Conservation (phyloP, 352 stramenopile genomes). For the Aphanomyces cochlioides region DNA sequence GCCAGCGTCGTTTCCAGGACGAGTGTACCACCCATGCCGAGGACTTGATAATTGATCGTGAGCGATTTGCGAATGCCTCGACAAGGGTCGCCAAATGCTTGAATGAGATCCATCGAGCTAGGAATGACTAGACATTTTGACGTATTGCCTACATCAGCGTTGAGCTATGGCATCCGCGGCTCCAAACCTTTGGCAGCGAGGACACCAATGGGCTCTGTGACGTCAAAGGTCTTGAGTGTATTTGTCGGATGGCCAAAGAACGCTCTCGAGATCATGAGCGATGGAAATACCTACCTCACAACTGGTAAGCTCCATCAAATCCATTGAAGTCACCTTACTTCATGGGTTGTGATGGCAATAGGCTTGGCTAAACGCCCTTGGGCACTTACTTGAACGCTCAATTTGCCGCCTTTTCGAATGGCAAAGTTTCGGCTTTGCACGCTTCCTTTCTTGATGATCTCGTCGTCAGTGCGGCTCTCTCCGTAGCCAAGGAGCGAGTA, state of each 20-base stretch:
- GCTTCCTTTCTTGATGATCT: slow-evolving; percentile 23
- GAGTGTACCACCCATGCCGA: slow-evolving; percentile 22
- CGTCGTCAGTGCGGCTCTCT: slow-evolving; percentile 16
- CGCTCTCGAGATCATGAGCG: slow-evolving; percentile 10
- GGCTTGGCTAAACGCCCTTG: slow-evolving; percentile 20
- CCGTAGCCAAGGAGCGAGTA: slow-evolving; percentile 22
- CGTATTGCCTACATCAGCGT: neutral
- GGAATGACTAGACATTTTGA: slow-evolving; percentile 12
- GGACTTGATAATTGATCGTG: slow-evolving; percentile 30
- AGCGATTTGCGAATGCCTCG: slow-evolving; percentile 27
- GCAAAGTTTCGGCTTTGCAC: slow-evolving; percentile 21
- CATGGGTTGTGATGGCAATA: neutral
- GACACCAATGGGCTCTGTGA: slow-evolving; percentile 14
- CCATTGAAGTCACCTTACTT: neutral
- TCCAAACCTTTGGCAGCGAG: slow-evolving; percentile 21
- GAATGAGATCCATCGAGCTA: slow-evolving; percentile 4
- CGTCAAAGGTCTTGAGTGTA: slow-evolving; percentile 26
- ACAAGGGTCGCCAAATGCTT: slow-evolving; percentile 22
- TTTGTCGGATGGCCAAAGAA: slow-evolving; percentile 31
- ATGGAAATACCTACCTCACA: slow-evolving; percentile 21
- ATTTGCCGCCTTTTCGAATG: slow-evolving; percentile 13
- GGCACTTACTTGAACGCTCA: slow-evolving; percentile 1
- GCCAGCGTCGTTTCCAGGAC: neutral
- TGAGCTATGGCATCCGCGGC: neutral
- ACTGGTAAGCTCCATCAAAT: neutral